Evolutionary conservation across 805 yeast species (phyloP).

Genomic region (Candida argentea): DNA sequence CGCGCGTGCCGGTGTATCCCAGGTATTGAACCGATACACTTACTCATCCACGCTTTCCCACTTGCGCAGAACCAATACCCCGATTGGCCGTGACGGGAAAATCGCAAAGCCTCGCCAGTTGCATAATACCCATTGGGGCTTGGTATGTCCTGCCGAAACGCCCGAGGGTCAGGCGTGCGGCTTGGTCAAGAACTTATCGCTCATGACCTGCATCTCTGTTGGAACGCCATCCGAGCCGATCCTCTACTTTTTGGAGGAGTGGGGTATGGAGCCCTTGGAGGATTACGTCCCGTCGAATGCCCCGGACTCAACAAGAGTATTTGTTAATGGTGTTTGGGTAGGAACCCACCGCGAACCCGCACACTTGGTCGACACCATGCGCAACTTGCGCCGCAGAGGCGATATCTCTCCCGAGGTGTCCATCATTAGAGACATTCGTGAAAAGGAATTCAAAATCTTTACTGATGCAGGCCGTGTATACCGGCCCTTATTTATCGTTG

Average conservation of each 20-base stretch:
- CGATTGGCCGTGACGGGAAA: constrained; percentile 98
- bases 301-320: constrained; percentile 86
- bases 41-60: constrained; percentile 98
- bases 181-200: constrained; percentile 87
- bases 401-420: constrained; percentile 95
- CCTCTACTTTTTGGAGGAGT: constrained; percentile 85
- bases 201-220: constrained; percentile 96
- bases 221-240: constrained; percentile 97
- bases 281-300: constrained; percentile 90
- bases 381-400: constrained; percentile 87
- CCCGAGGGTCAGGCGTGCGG: constrained; percentile 99
- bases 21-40: constrained; percentile 94
- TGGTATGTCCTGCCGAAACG: constrained; percentile 99
- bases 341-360: constrained; percentile 97
- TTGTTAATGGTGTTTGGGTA: constrained; percentile 98
- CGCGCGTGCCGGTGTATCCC: constrained; percentile 98
- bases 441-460: constrained; percentile 88
- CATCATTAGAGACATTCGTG: constrained; percentile 93
- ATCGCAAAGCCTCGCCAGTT: constrained; percentile 97
- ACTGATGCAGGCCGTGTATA: constrained; percentile 99
- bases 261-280: constrained; percentile 98
- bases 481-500: constrained; percentile 91
- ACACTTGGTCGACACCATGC: constrained; percentile 81
- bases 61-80: constrained; percentile 97
- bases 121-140: constrained; percentile 99